phyloP scores from a whole-genome alignment of 139 green algal species.

The Chlorella sp. region DNA sequence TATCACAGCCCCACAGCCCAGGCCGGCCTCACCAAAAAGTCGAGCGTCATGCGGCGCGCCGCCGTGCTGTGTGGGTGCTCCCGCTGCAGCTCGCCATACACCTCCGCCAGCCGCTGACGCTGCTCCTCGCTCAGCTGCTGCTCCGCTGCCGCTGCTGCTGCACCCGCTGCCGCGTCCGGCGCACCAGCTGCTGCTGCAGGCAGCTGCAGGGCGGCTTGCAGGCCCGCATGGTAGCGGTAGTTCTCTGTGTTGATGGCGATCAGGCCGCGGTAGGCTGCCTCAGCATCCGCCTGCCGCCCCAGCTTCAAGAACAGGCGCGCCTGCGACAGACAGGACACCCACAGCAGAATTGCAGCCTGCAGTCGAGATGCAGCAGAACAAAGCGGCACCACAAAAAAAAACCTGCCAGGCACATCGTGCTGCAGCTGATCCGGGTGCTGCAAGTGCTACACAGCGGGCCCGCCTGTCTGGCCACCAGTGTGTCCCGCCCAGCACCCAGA shows the following conservation, averaged over 20 bases:
- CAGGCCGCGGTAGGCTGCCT: slow-evolving; percentile 76
- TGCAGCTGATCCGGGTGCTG: no score
- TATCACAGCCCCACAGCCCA: background rate
- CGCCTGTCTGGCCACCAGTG: no score
- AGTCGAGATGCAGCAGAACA: no score
- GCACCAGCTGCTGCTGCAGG: background rate
- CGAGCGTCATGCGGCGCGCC: slow-evolving; percentile 84
- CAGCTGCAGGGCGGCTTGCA: slow-evolving; percentile 70
- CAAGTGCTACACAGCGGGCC: no score
- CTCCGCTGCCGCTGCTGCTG: background rate
- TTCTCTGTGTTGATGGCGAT: slow-evolving; percentile 86
- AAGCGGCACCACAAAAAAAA: no score
- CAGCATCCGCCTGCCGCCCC: slow-evolving; percentile 62
- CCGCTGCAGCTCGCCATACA: slow-evolving; percentile 83
- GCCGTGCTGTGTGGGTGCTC: slow-evolving; percentile 72
- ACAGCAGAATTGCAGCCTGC: no score
- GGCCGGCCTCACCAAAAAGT: slow-evolving; percentile 75
- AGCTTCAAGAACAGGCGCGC: slow-evolving; percentile 74
- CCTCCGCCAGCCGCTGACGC: slow-evolving; percentile 52
- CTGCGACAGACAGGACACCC: no score
- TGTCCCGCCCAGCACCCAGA: no score
- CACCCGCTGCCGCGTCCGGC: background rate
- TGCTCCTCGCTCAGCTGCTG: slow-evolving; percentile 50
- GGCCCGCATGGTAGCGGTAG: slow-evolving; percentile 77
- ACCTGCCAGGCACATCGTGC: no score